These are phyloP conservation scores for Antrodiella citrinella DNA, from an alignment of 768 basidiomycete species.

Conservation along the genomic window DNA sequence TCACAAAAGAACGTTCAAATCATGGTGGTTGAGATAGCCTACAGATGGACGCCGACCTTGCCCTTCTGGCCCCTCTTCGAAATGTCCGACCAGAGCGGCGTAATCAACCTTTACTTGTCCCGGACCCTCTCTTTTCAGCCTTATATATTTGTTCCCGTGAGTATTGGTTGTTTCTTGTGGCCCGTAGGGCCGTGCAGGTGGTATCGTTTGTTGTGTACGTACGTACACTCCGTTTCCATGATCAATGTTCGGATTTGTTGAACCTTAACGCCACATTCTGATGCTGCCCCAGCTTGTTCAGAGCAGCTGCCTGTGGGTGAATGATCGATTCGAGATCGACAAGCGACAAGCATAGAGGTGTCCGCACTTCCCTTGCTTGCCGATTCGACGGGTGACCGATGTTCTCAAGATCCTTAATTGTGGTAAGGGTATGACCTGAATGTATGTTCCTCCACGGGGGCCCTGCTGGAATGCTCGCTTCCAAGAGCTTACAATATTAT, in stretches of 20 bases:
- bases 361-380: background rate
- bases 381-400: background rate
- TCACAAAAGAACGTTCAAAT: background rate
- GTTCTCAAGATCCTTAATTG: background rate
- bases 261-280: constrained; percentile 10
- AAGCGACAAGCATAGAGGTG: too few species aligned
- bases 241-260: background rate
- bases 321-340: background rate
- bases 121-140: background rate
- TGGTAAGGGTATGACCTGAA: background rate
- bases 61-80: background rate
- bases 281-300: background rate
- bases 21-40: constrained; percentile 1
- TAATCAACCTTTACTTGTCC: background rate
- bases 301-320: too few species aligned
- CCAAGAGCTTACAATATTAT: background rate
- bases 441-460: too few species aligned
- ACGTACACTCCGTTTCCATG: background rate
- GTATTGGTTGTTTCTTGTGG: background rate
- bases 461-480: too few species aligned
- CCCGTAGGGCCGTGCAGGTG: background rate
- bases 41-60: constrained; percentile 3
- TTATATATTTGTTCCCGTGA: background rate
- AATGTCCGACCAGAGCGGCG: constrained; percentile 3
- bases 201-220: background rate